Base-by-base conservation (phyloP, 306 rosid species). In the Acacia confusa region DNA sequence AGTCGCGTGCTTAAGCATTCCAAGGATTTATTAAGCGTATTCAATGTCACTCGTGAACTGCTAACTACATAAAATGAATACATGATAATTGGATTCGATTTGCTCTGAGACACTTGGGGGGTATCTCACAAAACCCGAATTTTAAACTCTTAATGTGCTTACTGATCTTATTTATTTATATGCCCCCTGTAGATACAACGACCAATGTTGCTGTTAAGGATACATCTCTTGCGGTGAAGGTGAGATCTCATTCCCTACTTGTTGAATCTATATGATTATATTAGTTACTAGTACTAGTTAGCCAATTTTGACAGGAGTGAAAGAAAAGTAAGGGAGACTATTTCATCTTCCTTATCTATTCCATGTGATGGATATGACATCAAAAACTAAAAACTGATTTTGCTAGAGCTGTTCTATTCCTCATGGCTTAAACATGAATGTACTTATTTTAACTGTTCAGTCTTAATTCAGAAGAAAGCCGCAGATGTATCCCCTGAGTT, bases 401-500 rank as follows among this genome's bases (percentile, higher is more conserved):
- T 43, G 19, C 16, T 61, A 15, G 75, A 36, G 36, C 41, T 68
- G 22, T 58, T 24, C 52, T 45, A 52, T 76, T 44, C 71, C 34
- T 24, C 12, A 17, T 82, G 66, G 81, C 65, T 44, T 72, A 70
- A 69, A 58, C 73, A 38, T 63, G 92, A 81, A 81, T 80, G 77
- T 83, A 70, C 86, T 86, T 83, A 85, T 92, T 90, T 84, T 85
- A 88, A 90, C 88, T 79, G 79, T 85, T 87, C 81, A 84, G 85
- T 86, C 85, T 89, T 87, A 71, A 82, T 84, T 76, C 96, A 93
- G 97, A 95, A 78, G 85, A 91, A 88, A 85, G 99, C 97, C 40
- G 84, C 84, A 82, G 97, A 92, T 61, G 74, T 90, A 65, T 80
- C 87, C 72, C 89, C 96, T 38, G 91, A 81, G 75, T 84, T 95